A percentile compares a stretch with the other conserved stretches of the same genome.
phyloP scores from a whole-genome alignment of 2,329 filamentous ascomycete species.

The Neonectria punicea region DNA sequence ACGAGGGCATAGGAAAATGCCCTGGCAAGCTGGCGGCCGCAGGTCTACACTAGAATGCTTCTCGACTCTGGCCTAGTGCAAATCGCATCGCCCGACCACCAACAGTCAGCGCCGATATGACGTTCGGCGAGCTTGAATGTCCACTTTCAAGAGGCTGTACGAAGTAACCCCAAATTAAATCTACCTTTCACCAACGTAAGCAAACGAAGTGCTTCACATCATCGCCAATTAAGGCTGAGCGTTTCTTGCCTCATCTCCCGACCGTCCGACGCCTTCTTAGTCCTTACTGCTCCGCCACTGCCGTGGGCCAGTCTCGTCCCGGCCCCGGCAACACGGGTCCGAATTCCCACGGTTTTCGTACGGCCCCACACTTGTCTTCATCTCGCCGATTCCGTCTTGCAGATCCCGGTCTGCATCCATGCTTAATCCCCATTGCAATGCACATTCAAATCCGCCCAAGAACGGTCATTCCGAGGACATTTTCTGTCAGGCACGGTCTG shows the following conservation, averaged over 20 bases:
- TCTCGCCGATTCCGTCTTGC: neutral
- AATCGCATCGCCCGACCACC: slow-evolving; percentile 2
- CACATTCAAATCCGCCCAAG: neutral
- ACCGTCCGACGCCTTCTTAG: neutral
- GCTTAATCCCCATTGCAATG: neutral
- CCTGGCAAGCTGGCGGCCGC: neutral
- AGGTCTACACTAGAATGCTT: slow-evolving; percentile 15
- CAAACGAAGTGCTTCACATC: neutral
- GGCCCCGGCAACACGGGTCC: neutral
- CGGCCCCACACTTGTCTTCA: slow-evolving; percentile 12
- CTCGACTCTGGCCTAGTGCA: neutral
- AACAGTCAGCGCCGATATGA: neutral
- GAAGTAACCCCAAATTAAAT: neutral
- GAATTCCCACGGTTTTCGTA: neutral
- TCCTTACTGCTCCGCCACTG: slow-evolving; percentile 7
- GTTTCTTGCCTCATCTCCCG: neutral
- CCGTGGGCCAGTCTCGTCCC: neutral
- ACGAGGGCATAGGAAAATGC: neutral
- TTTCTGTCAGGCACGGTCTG: neutral
- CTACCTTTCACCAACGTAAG: neutral
- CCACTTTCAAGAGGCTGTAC: neutral
- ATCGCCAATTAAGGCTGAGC: neutral
- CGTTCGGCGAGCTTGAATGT: neutral
- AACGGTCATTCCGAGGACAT: neutral
- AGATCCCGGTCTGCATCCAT: neutral